Evolutionary conservation across 495 filamentous ascomycete genomes (phyloP), one percentile per base, ranked within the genome.

Genomic region (Mytilinidion resinicola): DNA sequence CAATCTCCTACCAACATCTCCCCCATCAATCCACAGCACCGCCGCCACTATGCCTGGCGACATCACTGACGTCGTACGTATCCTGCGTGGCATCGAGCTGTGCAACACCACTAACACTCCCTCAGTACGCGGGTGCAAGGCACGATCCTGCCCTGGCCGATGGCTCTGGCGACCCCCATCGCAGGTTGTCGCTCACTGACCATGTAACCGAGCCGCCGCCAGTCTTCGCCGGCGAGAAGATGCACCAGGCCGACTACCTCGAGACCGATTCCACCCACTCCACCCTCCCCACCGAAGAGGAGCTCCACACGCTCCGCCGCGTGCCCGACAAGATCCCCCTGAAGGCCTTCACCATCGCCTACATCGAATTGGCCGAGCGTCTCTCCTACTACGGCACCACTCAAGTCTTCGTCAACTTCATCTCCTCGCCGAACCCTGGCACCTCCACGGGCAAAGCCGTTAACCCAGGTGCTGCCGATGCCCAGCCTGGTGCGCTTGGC

Each of bases 311-410:
- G 0, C 76, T 90, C 10, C 83, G 81, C 19, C 81, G 86, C 34
- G 77, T 90, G 1, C 71, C 85, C 10, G 86, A 79, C 43, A 75
- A 73, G 30, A 76, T 91, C 25, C 85, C 83, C 17, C 82, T 73
- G 74, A 78, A 72, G 12, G 77, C 78, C 9, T 90, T 82, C 64
- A 84, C 82, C 21, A 77, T 91, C 51, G 85, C 83, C 17, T 83
- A 88, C 60, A 79, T 88, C 47, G 87, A 90, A 69, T 70, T 88
- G 53, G 85, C 81, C 72, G 87, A 90, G 74, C 83, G 86, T 39
- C 86, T 88, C 72, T 85, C 84, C 9, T 89, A 87, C 75, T 89
- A 88, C 67, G 87, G 86, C 56, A 86, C 85, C 9, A 86, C 80
- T 17, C 46, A 49, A 9, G 74, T 74, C 30, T 65, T 80, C 68